Evolutionary conservation across 2,329 filamentous ascomycete species (phyloP), one percentile per base, ranked within the genome.

Genomic region (Diaporthe amygdali): DNA sequence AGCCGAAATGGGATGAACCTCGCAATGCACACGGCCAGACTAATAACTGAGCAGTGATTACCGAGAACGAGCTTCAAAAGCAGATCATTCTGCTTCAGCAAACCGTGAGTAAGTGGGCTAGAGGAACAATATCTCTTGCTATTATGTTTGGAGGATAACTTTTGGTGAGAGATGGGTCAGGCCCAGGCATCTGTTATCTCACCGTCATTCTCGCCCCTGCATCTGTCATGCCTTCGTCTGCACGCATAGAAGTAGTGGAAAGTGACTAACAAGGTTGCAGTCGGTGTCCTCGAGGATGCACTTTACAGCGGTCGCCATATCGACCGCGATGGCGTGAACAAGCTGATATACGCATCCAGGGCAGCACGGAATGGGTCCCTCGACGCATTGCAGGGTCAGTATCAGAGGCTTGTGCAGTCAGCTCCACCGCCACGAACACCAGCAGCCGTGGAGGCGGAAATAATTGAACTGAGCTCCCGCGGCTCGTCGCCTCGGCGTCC

Each of bases 61-160:
- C 80, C 2, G 80, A 82, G 69, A 81, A 77, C 69, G 78, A 80
- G 66, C 77, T 82, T 32, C 81, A 83, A 73, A 76, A 76, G 12
- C 79, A 81, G 63, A 77, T 82, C 63, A 82, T 82, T 51, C 78
- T 79, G 15, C 76, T 83, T 44, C 81, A 83, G 71, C 75, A 78
- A 49, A 81, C 78, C 5, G 79, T 83, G 63, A 82, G 59, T 64
- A 64, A 64, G 59, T 64, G 27, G 6, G 1, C 1, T 7, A 6
- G n/a, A 37, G 9, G 4, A 39, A 39, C 12, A 7, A 8, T 20
- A 6, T 49, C 25, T 17, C 10, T 32, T 8, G 6, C 10, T 39
- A 14, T 39, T 14, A 14, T 14, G 15, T 15, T 12, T 14, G n/a
- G 0, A n/a, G 55, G 14, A 15, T n/a, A 17, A 17, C 3, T 20